phyloP scores from a whole-genome alignment of 2,329 filamentous ascomycete species.

The Botrytis fragariae region DNA sequence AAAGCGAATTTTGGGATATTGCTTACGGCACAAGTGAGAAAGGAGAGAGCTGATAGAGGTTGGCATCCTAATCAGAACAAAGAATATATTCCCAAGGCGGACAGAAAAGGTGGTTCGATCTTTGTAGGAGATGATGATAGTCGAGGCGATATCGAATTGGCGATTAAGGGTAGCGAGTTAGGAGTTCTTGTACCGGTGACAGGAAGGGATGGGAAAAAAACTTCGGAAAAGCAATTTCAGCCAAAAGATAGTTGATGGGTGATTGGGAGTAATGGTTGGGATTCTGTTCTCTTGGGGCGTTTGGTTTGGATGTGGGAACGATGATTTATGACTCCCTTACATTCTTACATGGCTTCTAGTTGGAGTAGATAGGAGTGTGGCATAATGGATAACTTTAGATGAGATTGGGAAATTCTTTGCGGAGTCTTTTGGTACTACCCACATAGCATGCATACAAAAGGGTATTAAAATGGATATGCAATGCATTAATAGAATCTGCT shows the following conservation, averaged over 20 bases:
- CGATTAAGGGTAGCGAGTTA: not conserved
- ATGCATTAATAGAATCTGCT: not conserved
- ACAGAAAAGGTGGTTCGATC: constrained; percentile 3
- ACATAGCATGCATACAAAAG: not conserved
- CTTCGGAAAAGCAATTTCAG: not conserved
- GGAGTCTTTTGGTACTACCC: not conserved
- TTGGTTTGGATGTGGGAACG: not conserved
- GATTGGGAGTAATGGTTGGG: not conserved
- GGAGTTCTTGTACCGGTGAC: not conserved
- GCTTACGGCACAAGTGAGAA: constrained; percentile 24
- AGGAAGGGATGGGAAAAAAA: not conserved
- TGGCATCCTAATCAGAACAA: constrained; percentile 31
- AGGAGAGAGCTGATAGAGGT: constrained; percentile 26
- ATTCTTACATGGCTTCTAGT: not conserved
- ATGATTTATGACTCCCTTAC: constrained; percentile 3
- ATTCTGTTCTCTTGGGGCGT: not conserved
- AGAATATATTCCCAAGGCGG: constrained; percentile 4
- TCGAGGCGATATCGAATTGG: not conserved
- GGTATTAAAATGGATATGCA: not conserved
- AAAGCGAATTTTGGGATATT: constrained; percentile 50
- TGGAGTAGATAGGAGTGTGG: not conserved
- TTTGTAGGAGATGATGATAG: not conserved
- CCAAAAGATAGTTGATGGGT: not conserved
- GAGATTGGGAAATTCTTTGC: not conserved
- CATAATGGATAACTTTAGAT: not conserved